Base-by-base conservation (phyloP, 257 asterid species). In the Salvia splendens region DNA sequence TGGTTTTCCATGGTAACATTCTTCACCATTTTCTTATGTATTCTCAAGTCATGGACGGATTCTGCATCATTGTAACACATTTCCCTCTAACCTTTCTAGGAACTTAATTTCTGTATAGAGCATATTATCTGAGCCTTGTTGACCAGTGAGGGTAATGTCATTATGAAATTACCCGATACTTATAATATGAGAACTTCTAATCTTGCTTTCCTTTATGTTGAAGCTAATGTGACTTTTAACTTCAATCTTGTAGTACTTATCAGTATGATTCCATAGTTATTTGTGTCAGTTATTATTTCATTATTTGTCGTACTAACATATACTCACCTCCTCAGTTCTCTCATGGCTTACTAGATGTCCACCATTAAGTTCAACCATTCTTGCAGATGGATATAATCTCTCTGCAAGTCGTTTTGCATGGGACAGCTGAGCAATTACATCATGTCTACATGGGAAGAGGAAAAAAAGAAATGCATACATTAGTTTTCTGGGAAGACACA, bases 261-360 rank as follows among this genome's bases (percentile, higher is more conserved):
- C 30, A 24, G 30, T 24, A 1, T 24, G 30, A 2, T 52, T 61
- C 41, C 33, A 14, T 16, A 50, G 35, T 58, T 38, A 52, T 7
- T 0, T 42, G 64, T 56, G 63, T 62, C 55, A 42, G 7, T 20
- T 63, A 53, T 9, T 49, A 30, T 32, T 38, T 43, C 3, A 40
- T 40, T 38, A 30, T 41, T 28, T 43, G 52, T 10, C 10, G 12
- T 30, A 30, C 5, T 61, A 60, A 61, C 41, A 5, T 52, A 49
- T 4, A 47, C 40, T 83, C n/a, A 94, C 99, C 96, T 91, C 98
- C 67, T 88, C 95, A 5, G 96, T 80, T 83, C 96, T 84, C 86
- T 94, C 99, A 68, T 87, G 96, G 83, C 93, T 89, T 68, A 94
- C 96, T 53, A 84, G 95, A 82, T 94, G 99, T 14, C 97, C 99